Base-by-base conservation (phyloP, 2,329 filamentous ascomycete genomes). In the Monosporascus sp. region DNA sequence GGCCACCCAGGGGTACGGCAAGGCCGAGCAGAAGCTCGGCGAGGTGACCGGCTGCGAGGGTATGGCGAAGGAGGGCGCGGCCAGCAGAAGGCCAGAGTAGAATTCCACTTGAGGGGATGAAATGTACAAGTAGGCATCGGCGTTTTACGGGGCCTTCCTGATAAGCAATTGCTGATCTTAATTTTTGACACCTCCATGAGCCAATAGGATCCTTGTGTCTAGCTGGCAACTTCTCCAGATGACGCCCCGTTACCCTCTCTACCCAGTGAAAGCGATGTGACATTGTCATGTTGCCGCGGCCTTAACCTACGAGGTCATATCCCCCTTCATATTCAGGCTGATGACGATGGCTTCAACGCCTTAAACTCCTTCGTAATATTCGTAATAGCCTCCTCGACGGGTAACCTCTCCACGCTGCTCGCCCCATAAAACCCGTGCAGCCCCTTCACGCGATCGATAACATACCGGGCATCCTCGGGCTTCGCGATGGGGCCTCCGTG, bases 381-480 rank as follows among this genome's bases (percentile, higher is more conserved):
- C 8, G 71, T 81, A 52, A 89, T 87, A 0, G 86, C 85, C 54
- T 79, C 72, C 64, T 88, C 86, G 11, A 88, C 85, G 0, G 86
- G 85, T 56, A 88, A 68, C 44, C 85, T 72, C 68, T 89, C 86
- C 81, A 89, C 86, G 51, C 81, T 83, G 56, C 84, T 87, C 11
- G 86, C 86, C 0, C 86, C 86, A 61, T 84, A 88, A 66, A 90
- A 89, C 0, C 86, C 86, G 69, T 88, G 84, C n/a, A 88, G 72
- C 0, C 85, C 85, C 40, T 74, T 77, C 1, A 83, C 85, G 59
- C 78, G 71, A 22, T 73, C 73, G 31, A 89, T 72, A 9, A 89
- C 79, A 64, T 82, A 87, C 58, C 79, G 72, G 0, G 85, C 85
- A 66, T 89, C 84, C 47, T 81, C 71, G 0, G 84, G 83, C 50